These are phyloP conservation scores for Rhododendron simsii DNA, from an alignment of 148 eudicot genomes.

Conservation along the genomic window DNA sequence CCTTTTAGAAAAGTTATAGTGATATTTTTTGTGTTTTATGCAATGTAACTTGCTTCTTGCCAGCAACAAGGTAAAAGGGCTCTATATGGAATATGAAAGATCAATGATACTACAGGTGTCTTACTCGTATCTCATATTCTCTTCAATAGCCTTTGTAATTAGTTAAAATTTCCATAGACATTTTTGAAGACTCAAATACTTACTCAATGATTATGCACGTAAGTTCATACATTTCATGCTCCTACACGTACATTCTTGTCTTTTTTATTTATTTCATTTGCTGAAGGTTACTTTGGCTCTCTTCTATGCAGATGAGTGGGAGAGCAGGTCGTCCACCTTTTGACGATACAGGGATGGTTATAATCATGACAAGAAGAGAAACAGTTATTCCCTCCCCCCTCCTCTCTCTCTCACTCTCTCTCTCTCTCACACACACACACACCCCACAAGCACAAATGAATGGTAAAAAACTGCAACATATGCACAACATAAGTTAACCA, in stretches of 20 bases:
- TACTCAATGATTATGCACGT: background rate
- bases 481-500: background rate
- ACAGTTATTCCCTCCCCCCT: slow-evolving; percentile 43
- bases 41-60: slow-evolving; percentile 18
- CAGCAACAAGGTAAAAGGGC: slow-evolving; percentile 94
- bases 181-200: background rate
- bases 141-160: background rate
- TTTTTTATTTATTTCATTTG: background rate
- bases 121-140: background rate
- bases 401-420: background rate
- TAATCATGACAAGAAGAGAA: slow-evolving; percentile 97
- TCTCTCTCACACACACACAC: background rate
- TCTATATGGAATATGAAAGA: slow-evolving; percentile 85
- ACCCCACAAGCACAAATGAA: background rate
- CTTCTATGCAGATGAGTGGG: slow-evolving; percentile 78
- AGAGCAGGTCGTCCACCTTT: slow-evolving; percentile 99
- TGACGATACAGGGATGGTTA: slow-evolving; percentile 94
- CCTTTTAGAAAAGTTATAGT: background rate
- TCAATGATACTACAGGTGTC: slow-evolving; percentile 81
- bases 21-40: slow-evolving; percentile 16
- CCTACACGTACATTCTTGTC: background rate
- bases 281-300: slow-evolving; percentile 6
- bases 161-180: background rate
- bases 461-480: background rate
- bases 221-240: background rate